Conservation (phyloP, 2,329 filamentous ascomycete genomes). For the Aspergillus costaricaensis region DNA sequence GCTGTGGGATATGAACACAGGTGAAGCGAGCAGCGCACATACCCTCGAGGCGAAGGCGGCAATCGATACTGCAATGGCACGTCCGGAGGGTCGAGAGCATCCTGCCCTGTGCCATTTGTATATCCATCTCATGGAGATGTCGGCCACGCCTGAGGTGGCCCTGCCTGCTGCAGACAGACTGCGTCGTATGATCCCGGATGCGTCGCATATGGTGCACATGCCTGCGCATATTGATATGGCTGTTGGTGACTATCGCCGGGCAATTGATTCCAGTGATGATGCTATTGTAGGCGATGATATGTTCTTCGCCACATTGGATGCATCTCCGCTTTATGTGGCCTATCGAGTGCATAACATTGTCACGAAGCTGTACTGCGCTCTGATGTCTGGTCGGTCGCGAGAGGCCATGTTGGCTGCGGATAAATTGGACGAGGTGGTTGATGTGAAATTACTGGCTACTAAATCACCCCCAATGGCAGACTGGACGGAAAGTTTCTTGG, state of each 20-base stretch:
- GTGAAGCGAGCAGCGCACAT: constrained; percentile 56
- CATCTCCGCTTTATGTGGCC: constrained; percentile 64
- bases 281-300: constrained; percentile 68
- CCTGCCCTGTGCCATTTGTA: constrained; percentile 73
- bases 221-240: constrained; percentile 73
- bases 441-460: not conserved
- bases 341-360: constrained; percentile 22
- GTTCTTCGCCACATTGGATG: constrained; percentile 55
- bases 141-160: constrained; percentile 61
- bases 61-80: constrained; percentile 48
- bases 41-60: constrained; percentile 52
- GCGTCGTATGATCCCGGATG: constrained; percentile 65
- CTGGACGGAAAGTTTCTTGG: constrained; percentile 70
- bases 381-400: constrained; percentile 19
- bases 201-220: constrained; percentile 73
- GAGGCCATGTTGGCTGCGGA: constrained; percentile 21
- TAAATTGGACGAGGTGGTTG: constrained; percentile 17
- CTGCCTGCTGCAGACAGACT: constrained; percentile 62
- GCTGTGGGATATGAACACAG: constrained; percentile 62
- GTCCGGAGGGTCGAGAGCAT: constrained; percentile 47
- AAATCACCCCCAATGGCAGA: constrained; percentile 69
- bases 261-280: constrained; percentile 65
- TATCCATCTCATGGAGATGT: constrained; percentile 77
- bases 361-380: constrained; percentile 21
- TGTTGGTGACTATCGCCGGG: constrained; percentile 68